phyloP scores from a whole-genome alignment of 768 basidiomycete species.

The Leccinum broughii region DNA sequence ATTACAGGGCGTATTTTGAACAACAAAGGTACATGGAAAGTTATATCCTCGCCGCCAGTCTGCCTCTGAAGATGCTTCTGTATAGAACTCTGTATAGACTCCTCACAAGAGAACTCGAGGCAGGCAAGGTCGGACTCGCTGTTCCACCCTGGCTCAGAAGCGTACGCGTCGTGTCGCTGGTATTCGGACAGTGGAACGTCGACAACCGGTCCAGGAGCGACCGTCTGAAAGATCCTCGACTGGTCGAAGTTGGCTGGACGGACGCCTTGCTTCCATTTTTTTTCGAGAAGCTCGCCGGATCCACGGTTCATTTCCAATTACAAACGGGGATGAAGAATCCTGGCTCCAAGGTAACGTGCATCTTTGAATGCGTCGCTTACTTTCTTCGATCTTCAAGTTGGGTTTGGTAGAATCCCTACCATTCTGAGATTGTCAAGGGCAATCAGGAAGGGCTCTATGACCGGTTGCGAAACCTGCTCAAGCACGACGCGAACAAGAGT shows the following conservation, averaged over 20 bases:
- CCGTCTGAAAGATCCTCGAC: slow-evolving; percentile 33
- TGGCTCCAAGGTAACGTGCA: slow-evolving; percentile 16
- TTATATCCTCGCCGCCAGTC: not conserved
- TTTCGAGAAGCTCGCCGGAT: slow-evolving; percentile 15
- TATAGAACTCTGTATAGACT: slow-evolving; percentile 36
- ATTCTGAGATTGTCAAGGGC: slow-evolving; percentile 21
- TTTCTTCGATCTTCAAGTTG: not conserved
- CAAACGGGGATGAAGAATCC: slow-evolving; percentile 15
- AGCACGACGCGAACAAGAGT: slow-evolving; percentile 17
- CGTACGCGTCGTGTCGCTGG: slow-evolving; percentile 38
- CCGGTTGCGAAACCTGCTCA: slow-evolving; percentile 24
- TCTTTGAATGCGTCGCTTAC: not conserved
- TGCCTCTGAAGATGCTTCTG: not conserved
- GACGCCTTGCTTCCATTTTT: slow-evolving; percentile 35
- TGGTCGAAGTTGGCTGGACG: slow-evolving; percentile 45
- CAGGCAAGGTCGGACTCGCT: slow-evolving; percentile 35
- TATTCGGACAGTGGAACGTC: slow-evolving; percentile 35
- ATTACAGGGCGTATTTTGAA: slow-evolving; percentile 45
- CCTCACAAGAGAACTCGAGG: slow-evolving; percentile 20
- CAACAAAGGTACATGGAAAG: slow-evolving; percentile 37
- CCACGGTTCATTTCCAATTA: slow-evolving; percentile 24
- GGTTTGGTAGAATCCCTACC: slow-evolving; percentile 12
- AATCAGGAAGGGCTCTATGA: slow-evolving; percentile 12
- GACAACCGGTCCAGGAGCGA: slow-evolving; percentile 34
- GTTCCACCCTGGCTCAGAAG: slow-evolving; percentile 33